Evolutionary conservation across 345 rosid genomes (phyloP).

Genomic region (Aquilaria sinensis): DNA sequence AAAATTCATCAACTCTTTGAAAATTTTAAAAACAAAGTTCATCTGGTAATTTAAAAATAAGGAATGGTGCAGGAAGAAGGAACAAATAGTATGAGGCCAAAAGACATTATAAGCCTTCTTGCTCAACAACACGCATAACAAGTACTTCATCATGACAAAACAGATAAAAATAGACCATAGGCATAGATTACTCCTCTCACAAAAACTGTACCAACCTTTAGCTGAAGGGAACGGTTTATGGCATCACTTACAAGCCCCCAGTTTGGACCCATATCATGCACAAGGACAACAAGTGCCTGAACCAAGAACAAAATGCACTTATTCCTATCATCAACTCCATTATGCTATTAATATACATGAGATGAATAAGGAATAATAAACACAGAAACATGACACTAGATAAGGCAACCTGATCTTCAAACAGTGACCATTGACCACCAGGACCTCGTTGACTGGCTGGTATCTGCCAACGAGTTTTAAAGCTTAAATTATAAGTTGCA

Average conservation of each 20-base stretch:
- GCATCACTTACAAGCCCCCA: conserved; percentile 99
- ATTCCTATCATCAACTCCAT: conserved; percentile 4
- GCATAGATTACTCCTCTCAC: conserved; percentile 4
- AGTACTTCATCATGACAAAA: background rate
- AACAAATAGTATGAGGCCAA: background rate
- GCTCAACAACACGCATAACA: too few species aligned
- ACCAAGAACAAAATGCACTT: conserved; percentile 11
- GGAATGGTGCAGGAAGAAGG: background rate
- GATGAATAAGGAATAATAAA: conserved; percentile 15
- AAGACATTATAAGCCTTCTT: background rate
- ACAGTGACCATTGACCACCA: conserved; percentile 88
- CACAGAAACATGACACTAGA: conserved; percentile 11
- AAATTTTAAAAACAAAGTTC: too few species aligned
- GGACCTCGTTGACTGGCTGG: conserved; percentile 69
- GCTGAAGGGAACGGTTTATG: conserved; percentile 78
- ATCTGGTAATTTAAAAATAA: too few species aligned
- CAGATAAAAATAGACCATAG: conserved; percentile 2
- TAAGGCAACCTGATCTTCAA: conserved; percentile 90
- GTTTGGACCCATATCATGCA: conserved; percentile 99
- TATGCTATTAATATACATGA: conserved; percentile 12
- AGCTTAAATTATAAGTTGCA: conserved; percentile 14
- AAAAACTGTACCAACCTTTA: conserved; percentile 49
- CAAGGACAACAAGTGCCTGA: conserved; percentile 98
- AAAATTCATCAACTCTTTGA: conserved; percentile 10
- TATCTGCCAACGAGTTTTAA: conserved; percentile 40